Evolutionary conservation across 2,329 filamentous ascomycete genomes (phyloP).

Genomic region (Colletotrichum lupini): DNA sequence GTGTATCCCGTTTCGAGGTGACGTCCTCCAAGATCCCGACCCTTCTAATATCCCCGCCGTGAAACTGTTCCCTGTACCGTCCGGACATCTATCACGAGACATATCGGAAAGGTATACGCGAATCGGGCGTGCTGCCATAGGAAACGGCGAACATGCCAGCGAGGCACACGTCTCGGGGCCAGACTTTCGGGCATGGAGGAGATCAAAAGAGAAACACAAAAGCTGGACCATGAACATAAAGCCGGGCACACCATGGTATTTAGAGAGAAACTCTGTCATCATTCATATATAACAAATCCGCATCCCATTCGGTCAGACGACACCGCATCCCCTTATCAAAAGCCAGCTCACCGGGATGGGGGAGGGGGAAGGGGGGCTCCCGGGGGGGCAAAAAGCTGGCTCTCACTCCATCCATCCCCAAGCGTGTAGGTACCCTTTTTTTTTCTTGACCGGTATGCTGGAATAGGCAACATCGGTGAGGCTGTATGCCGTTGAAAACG

Average conservation of each 20-base stretch:
- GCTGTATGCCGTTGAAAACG: not conserved
- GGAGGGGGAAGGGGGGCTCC: not conserved
- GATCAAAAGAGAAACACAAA: not conserved
- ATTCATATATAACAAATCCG: not conserved
- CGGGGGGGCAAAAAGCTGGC: too few relatives aligned
- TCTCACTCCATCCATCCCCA: not conserved
- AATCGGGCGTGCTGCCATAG: not conserved
- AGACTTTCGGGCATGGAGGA: not conserved
- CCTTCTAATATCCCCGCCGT: not conserved
- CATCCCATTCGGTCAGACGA: not conserved
- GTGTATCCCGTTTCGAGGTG: not conserved
- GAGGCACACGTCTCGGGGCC: not conserved
- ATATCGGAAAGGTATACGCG: not conserved
- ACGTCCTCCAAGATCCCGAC: not conserved
- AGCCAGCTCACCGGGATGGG: not conserved
- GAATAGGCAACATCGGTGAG: not conserved
- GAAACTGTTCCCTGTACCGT: not conserved
- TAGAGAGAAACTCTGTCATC: not conserved
- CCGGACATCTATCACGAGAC: not conserved
- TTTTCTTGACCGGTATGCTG: not conserved
- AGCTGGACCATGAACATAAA: not conserved
- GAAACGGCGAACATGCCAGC: not conserved
- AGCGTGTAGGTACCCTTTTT: not conserved
- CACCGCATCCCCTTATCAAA: not conserved
- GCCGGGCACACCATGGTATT: not conserved